Conservation (phyloP, 129 eudicot species). For the Flaveria brownii region DNA sequence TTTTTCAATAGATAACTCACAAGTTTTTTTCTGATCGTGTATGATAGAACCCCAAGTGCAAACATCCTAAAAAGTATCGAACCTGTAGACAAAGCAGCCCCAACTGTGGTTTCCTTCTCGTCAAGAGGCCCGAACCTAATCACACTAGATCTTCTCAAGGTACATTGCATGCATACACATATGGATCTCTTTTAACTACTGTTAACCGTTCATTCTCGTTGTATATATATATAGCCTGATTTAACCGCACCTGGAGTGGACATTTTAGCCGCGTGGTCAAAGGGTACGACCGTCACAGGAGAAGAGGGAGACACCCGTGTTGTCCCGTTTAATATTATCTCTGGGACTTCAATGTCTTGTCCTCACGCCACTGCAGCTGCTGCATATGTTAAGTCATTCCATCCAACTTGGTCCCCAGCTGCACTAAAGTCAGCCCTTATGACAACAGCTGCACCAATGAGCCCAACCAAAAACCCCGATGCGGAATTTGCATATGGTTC, state of each 20-base stretch:
- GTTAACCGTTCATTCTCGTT: too few relatives aligned
- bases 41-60: slow-evolving; percentile 37
- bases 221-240: slow-evolving; percentile 53
- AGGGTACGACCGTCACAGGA: slow-evolving; percentile 41
- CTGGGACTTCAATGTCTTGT: slow-evolving; percentile 75
- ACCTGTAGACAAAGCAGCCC: slow-evolving; percentile 45
- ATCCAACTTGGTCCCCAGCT: slow-evolving; percentile 64
- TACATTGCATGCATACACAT: neutral
- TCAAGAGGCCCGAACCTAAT: slow-evolving; percentile 72
- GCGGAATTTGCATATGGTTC: slow-evolving; percentile 59
- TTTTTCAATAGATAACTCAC: neutral
- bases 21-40: neutral
- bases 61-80: slow-evolving; percentile 45
- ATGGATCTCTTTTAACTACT: neutral
- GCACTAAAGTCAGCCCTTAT: slow-evolving; percentile 69
- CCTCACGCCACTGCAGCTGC: slow-evolving; percentile 66
- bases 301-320: slow-evolving; percentile 42
- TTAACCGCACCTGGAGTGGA: slow-evolving; percentile 68
- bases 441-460: slow-evolving; percentile 59
- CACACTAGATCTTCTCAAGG: slow-evolving; percentile 71
- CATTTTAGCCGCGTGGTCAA: slow-evolving; percentile 63
- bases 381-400: slow-evolving; percentile 57
- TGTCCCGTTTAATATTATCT: slow-evolving; percentile 47
- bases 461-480: slow-evolving; percentile 29
- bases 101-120: slow-evolving; percentile 67